These are phyloP conservation scores for Eucalyptus pauciflora DNA, from an alignment of 345 rosid genomes.

Conservation along the genomic window DNA sequence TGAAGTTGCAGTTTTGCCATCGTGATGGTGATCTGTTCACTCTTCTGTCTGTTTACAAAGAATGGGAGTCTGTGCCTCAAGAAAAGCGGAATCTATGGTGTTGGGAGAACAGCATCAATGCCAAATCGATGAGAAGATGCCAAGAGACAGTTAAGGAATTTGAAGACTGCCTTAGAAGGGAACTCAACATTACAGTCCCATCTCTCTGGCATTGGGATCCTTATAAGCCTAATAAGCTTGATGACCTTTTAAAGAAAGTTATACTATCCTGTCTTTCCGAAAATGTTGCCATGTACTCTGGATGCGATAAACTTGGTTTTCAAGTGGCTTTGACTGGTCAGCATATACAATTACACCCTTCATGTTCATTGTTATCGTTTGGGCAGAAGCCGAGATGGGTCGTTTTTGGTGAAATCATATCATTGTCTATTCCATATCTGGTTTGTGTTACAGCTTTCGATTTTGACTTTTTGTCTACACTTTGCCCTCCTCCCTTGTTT, in stretches of 20 bases:
- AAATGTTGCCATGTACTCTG: constrained; percentile 83
- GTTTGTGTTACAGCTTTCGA: constrained; percentile 87
- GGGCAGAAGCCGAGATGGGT: constrained; percentile 83
- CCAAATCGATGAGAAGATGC: constrained; percentile 88
- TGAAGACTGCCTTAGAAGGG: constrained; percentile 53
- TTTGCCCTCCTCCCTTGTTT: constrained; percentile 65
- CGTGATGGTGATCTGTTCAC: constrained; percentile 75
- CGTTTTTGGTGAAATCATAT: constrained; percentile 74
- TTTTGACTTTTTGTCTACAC: constrained; percentile 41
- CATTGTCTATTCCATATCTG: constrained; percentile 45
- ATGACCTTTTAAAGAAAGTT: constrained; percentile 38
- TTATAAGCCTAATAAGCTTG: constrained; percentile 17
- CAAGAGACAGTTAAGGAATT: constrained; percentile 65
- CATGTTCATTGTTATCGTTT: constrained; percentile 72
- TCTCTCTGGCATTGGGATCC: constrained; percentile 67
- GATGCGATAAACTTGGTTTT: constrained; percentile 77
- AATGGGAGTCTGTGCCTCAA: constrained; percentile 49
- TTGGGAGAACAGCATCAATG: constrained; percentile 90
- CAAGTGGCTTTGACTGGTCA: constrained; percentile 75
- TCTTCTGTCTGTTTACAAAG: constrained; percentile 70
- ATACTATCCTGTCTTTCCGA: constrained; percentile 72
- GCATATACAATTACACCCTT: constrained; percentile 71
- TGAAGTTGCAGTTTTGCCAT: constrained; percentile 82
- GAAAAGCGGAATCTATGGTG: constrained; percentile 70
- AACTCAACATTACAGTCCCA: constrained; percentile 48